Percentiles rank a stretch among this genome's conserved stretches.
Evolutionary conservation across 2,329 filamentous ascomycete species (phyloP).

Genomic region (Epichloe scottii): DNA sequence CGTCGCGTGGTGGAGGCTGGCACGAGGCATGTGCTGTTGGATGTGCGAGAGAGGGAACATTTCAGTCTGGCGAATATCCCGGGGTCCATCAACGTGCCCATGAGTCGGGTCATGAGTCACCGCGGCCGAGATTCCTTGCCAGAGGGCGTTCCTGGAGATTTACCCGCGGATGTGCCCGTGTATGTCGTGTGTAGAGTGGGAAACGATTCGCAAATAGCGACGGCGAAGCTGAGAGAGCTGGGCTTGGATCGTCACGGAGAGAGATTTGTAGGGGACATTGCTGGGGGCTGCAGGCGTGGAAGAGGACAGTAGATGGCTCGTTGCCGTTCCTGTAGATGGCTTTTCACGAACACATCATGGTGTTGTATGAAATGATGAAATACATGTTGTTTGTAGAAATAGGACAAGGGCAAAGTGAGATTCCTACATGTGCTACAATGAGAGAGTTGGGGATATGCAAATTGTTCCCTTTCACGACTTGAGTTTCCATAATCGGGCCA

Average conservation of each 20-base stretch:
- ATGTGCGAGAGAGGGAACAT: slow-evolving; percentile 75
- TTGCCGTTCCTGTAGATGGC: slow-evolving; percentile 36
- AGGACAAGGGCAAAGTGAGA: not conserved
- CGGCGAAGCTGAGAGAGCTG: slow-evolving; percentile 50
- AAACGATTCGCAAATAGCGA: slow-evolving; percentile 65
- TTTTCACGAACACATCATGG: not conserved
- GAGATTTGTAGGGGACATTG: slow-evolving; percentile 56
- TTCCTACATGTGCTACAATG: slow-evolving; percentile 7
- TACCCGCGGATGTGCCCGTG: slow-evolving; percentile 39
- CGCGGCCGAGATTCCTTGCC: slow-evolving; percentile 15
- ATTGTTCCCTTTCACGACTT: not conserved
- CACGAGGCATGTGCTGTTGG: slow-evolving; percentile 49
- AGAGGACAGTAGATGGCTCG: slow-evolving; percentile 47
- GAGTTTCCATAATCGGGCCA: not conserved
- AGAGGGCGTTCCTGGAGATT: slow-evolving; percentile 26
- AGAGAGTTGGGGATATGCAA: slow-evolving; percentile 3
- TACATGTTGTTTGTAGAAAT: not conserved
- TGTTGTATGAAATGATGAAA: not conserved
- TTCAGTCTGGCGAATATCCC: slow-evolving; percentile 68
- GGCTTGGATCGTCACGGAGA: slow-evolving; percentile 38
- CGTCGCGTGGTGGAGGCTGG: slow-evolving; percentile 13
- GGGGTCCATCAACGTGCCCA: slow-evolving; percentile 60
- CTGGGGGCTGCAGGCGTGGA: slow-evolving; percentile 66
- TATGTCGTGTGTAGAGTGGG: slow-evolving; percentile 64
- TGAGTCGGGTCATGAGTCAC: slow-evolving; percentile 43